Percentiles rank a stretch among this genome's conserved stretches.
Evolutionary conservation across 495 filamentous ascomycete genomes (phyloP).

Genomic region (Aspergillus sclerotioniger): DNA sequence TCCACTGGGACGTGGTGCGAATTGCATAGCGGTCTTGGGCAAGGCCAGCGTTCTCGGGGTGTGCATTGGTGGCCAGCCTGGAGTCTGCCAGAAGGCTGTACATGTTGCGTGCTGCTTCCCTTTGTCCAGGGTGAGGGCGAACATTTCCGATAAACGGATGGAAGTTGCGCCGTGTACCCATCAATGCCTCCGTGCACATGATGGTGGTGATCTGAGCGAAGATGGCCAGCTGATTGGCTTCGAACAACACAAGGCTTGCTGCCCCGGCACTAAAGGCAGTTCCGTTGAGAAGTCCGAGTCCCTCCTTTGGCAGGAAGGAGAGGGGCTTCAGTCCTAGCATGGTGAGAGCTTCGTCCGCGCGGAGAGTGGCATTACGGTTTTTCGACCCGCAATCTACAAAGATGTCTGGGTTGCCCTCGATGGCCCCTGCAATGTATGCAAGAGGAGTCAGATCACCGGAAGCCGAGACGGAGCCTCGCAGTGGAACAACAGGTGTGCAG

Average conservation of each 20-base stretch:
- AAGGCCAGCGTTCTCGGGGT: slow-evolving; percentile 25
- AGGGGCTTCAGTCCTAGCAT: slow-evolving; percentile 15
- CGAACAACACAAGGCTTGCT: slow-evolving; percentile 53
- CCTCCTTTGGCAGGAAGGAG: slow-evolving; percentile 46
- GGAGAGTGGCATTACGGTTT: not conserved
- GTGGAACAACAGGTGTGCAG: slow-evolving; percentile 53
- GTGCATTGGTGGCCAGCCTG: slow-evolving; percentile 20
- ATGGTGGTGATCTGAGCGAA: slow-evolving; percentile 57
- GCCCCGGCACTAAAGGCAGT: slow-evolving; percentile 58
- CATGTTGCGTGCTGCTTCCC: slow-evolving; percentile 56
- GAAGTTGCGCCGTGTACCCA: slow-evolving; percentile 54
- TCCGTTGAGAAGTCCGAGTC: slow-evolving; percentile 63
- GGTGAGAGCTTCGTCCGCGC: slow-evolving; percentile 20
- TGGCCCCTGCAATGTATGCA: slow-evolving; percentile 57
- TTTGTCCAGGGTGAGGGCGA: slow-evolving; percentile 62
- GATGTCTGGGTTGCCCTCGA: slow-evolving; percentile 55
- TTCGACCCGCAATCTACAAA: slow-evolving; percentile 8
- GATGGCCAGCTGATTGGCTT: slow-evolving; percentile 55
- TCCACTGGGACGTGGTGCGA: slow-evolving; percentile 62
- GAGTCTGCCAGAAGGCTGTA: slow-evolving; percentile 46
- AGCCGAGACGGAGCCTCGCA: slow-evolving; percentile 62
- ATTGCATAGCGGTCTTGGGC: slow-evolving; percentile 63
- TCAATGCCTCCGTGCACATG: slow-evolving; percentile 44
- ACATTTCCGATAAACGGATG: slow-evolving; percentile 57
- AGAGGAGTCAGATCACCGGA: slow-evolving; percentile 62